Evolutionary conservation across 148 eudicot species (phyloP), one percentile per base, ranked within the genome.

Genomic region (Silene latifolia): DNA sequence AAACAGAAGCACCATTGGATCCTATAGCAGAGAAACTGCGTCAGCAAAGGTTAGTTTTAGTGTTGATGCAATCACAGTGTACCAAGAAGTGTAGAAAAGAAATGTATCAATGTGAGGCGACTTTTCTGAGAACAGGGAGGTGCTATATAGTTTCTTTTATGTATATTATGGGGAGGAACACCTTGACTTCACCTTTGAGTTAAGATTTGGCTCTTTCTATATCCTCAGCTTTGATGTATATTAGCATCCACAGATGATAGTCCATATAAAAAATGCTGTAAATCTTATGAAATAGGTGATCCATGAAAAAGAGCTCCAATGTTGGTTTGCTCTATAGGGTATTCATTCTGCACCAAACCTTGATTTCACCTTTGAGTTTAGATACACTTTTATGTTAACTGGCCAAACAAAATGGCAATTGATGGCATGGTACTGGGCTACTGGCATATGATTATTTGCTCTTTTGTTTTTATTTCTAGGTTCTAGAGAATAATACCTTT

Each of bases 11-110:
- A 51, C 75, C 63, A 18, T 76, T 80, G 62, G 85, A 85, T 72
- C 87, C 87, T 42, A 74, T 82, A 18, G 87, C 85, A 23, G 87
- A 85, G 76, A 85, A 85, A 67, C 81, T 85, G 63, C 80, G 85
- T 47, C 87, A 82, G 71, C 87, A 85, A 72, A 79, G 87, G 87
- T 85, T 74, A 62, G 72, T 32, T 61, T 71, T 17, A 19, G 29
- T 69, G 29, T 5, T 48, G 18, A 13, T 67, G 23, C 71, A 42
- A 14, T 51, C 56, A 10, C 54, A 51, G 17, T 51, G 56, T 51
- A 51, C 9, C 44, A 24, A 10, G 4, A 23, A 21, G 15, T n/a
- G 20, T n/a, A 56, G 8, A 39, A 39, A 39, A 5, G 25, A 60
- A 60, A 21, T 21, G 24, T 27, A 7, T 60, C 63, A 60, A 60